phyloP scores from a whole-genome alignment of 2,329 filamentous ascomycete species.

The Capronia americana region DNA sequence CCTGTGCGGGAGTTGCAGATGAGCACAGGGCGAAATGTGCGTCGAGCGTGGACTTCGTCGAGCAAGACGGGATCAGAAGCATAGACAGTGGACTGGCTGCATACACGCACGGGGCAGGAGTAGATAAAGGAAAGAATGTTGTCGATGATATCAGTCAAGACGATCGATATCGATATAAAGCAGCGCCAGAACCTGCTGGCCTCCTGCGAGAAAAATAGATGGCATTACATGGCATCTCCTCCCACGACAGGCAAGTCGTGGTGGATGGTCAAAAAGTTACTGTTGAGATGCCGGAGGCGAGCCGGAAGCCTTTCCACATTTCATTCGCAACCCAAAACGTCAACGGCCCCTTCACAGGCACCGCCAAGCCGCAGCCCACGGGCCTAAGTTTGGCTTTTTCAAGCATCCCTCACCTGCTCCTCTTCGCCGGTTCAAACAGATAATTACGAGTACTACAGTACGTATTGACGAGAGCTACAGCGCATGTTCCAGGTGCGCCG shows the following conservation, averaged over 20 bases:
- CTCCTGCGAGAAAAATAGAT: neutral
- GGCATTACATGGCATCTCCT: neutral
- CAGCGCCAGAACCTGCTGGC: constrained; percentile 14
- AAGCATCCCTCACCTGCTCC: neutral
- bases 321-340: constrained; percentile 1
- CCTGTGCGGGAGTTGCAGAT: constrained; percentile 16
- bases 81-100: constrained; percentile 9
- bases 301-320: neutral
- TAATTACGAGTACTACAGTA: neutral
- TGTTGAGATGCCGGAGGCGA: neutral
- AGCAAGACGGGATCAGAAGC: constrained; percentile 20
- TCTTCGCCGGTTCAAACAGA: neutral
- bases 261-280: constrained; percentile 2
- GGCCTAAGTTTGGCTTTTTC: neutral
- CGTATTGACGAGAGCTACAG: neutral
- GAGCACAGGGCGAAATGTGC: constrained; percentile 25
- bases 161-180: neutral
- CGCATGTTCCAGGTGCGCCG: neutral
- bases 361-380: neutral
- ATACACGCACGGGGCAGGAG: constrained; percentile 2
- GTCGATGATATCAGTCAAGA: neutral
- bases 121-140: constrained; percentile 2
- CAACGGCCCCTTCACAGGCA: neutral
- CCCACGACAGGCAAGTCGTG: neutral
- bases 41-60: constrained; percentile 21